phyloP scores from a whole-genome alignment of 2,329 filamentous ascomycete genomes.

The Arthroderma sp. region DNA sequence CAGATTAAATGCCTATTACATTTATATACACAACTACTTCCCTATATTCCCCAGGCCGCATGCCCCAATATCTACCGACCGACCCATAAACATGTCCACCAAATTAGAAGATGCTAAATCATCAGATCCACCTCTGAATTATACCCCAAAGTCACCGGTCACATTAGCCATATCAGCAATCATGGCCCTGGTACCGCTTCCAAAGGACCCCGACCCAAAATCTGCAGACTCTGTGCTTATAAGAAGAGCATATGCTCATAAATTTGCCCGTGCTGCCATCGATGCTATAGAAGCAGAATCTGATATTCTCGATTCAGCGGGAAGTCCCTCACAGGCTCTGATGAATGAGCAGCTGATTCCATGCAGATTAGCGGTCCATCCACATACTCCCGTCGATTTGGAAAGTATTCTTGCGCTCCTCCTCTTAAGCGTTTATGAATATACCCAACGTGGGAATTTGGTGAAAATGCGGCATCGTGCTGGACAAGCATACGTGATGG shows the following conservation, averaged over 20 bases:
- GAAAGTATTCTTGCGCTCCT: conserved; percentile 30
- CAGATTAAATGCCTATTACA: conserved; percentile 34
- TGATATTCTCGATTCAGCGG: conserved; percentile 28
- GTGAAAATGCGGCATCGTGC: conserved; percentile 35
- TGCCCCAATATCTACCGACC: conserved; percentile 18
- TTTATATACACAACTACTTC: conserved; percentile 34
- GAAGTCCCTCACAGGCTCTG: conserved; percentile 29
- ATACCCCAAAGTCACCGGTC: conserved; percentile 29
- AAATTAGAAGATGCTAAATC: conserved; percentile 20
- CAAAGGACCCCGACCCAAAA: conserved; percentile 25
- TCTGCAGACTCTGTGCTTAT: conserved; percentile 22
- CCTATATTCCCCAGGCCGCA: conserved; percentile 30
- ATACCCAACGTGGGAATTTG: conserved; percentile 32
- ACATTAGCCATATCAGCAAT: conserved; percentile 32
- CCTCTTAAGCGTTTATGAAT: conserved; percentile 34
- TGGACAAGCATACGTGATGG: conserved; percentile 30
- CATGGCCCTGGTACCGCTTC: conserved; percentile 30
- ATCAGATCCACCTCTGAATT: conserved; percentile 20
- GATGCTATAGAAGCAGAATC: conserved; percentile 29
- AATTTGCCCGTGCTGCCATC: conserved; percentile 27
- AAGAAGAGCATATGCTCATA: conserved; percentile 28
- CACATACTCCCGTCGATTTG: conserved; percentile 26
- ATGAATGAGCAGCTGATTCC: conserved; percentile 19
- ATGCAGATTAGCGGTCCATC: conserved; percentile 25
- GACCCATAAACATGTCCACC: conserved; percentile 20